Evolutionary conservation across 2,329 filamentous ascomycete species (phyloP).

Genomic region (Hortaea sp.): DNA sequence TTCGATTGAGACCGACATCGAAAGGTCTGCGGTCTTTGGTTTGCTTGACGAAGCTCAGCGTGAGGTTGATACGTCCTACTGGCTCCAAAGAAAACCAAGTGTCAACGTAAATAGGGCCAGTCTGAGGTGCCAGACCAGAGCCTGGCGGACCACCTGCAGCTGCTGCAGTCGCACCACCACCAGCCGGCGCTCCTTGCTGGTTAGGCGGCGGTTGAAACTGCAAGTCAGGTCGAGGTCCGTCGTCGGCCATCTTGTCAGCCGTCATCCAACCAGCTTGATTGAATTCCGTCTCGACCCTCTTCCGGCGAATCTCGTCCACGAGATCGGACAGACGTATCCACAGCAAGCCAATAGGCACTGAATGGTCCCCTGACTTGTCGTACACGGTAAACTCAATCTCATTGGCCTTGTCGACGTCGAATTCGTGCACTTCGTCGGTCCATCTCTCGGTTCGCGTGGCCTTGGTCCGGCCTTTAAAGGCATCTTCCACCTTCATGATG

Average conservation of each 20-base stretch:
- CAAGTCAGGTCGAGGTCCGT: conserved; percentile 42
- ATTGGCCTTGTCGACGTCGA: conserved; percentile 96
- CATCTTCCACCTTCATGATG: conserved; percentile 92
- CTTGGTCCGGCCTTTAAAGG: conserved; percentile 78
- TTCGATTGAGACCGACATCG: conserved; percentile 83
- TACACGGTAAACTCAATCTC: conserved; percentile 97
- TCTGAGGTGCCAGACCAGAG: conserved; percentile 37
- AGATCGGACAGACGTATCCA: conserved; percentile 98
- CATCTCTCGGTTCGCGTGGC: conserved; percentile 79
- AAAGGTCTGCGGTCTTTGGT: conserved; percentile 72
- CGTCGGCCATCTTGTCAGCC: conserved; percentile 80
- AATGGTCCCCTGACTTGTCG: conserved; percentile 81
- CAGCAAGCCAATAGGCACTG: conserved; percentile 84
- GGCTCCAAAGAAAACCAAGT: conserved; percentile 97
- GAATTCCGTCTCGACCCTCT: conserved; percentile 93
- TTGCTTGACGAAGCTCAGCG: conserved; percentile 86
- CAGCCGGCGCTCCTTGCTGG: conserved; percentile 21
- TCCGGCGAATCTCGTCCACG: conserved; percentile 90
- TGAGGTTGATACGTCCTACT: conserved; percentile 81
- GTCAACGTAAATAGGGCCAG: conserved; percentile 58
- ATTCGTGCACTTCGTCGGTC: conserved; percentile 81
- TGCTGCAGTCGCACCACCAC: conserved; percentile 27
- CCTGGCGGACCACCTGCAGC: conserved; percentile 30
- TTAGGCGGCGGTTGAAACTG: conserved; percentile 44
- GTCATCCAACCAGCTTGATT: conserved; percentile 95